phyloP scores from a whole-genome alignment of 495 filamentous ascomycete species.

The Penicillium dipodomyicola region DNA sequence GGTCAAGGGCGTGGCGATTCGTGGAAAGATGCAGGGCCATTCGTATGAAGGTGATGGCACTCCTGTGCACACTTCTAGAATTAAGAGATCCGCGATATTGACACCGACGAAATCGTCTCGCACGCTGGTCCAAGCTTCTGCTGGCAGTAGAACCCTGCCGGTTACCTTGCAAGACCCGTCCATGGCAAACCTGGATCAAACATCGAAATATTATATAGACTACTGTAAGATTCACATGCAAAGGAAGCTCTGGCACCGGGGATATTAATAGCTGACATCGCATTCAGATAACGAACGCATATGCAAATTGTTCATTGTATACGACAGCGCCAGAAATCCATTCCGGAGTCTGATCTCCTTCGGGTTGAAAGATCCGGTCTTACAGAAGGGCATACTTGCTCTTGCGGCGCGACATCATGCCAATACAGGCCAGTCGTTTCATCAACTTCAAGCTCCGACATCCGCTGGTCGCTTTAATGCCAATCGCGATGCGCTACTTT shows the following conservation, averaged over 20 bases:
- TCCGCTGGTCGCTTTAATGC: conserved; percentile 21
- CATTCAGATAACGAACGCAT: conserved; percentile 48
- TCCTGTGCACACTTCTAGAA: neutral
- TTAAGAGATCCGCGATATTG: neutral
- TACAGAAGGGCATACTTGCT: conserved; percentile 51
- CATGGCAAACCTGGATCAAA: conserved; percentile 30
- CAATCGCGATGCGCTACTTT: conserved; percentile 46
- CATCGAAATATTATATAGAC: conserved; percentile 47
- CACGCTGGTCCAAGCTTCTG: neutral
- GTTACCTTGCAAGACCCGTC: conserved; percentile 37
- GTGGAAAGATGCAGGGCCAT: conserved; percentile 38
- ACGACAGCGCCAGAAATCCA: conserved; percentile 54
- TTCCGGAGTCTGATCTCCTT: conserved; percentile 52
- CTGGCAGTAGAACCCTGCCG: conserved; percentile 7
- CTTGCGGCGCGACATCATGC: conserved; percentile 55
- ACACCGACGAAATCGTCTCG: neutral
- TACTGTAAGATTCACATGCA: conserved; percentile 40
- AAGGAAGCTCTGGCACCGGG: neutral
- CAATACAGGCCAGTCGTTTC: conserved; percentile 32
- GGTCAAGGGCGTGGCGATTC: conserved; percentile 43
- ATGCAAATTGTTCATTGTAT: conserved; percentile 54
- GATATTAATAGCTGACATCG: neutral
- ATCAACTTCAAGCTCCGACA: conserved; percentile 15
- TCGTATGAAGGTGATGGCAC: conserved; percentile 16
- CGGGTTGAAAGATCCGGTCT: conserved; percentile 44